These are phyloP conservation scores for Morella rubra DNA, from an alignment of 306 rosid species.

Conservation along the genomic window DNA sequence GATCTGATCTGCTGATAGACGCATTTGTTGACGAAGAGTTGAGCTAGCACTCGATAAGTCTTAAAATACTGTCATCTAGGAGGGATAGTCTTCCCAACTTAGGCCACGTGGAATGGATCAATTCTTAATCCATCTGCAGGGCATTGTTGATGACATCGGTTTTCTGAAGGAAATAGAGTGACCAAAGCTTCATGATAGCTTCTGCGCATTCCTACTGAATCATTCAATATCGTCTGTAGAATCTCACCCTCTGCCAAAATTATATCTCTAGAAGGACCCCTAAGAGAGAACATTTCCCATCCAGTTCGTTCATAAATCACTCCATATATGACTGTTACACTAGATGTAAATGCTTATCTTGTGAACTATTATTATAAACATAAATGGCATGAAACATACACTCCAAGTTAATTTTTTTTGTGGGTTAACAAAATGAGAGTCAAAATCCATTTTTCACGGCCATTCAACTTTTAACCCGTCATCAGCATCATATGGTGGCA, in stretches of 20 bases:
- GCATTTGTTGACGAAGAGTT: no score
- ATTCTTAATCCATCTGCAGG: conserved; percentile 33
- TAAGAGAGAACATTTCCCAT: no score
- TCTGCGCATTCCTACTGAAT: background rate
- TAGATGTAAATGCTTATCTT: background rate
- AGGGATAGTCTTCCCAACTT: no score
- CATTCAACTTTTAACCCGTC: conserved; percentile 18
- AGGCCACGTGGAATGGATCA: no score
- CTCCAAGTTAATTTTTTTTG: background rate
- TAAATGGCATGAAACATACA: background rate
- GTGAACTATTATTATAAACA: background rate
- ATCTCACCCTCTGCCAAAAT: conserved; percentile 19
- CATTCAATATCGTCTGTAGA: conserved; percentile 13
- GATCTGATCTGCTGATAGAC: no score
- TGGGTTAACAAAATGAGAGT: conserved; percentile 4
- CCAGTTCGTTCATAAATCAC: no score
- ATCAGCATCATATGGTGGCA: conserved; percentile 35
- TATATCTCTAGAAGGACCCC: background rate
- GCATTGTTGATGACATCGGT: conserved; percentile 59
- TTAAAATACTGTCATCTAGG: no score
- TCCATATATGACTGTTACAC: background rate
- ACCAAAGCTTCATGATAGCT: conserved; percentile 25
- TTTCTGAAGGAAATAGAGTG: conserved; percentile 67
- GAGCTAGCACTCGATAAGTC: no score
- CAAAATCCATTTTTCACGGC: conserved; percentile 22